These are phyloP conservation scores for Postia placenta DNA, from an alignment of 768 basidiomycete genomes.

Conservation along the genomic window DNA sequence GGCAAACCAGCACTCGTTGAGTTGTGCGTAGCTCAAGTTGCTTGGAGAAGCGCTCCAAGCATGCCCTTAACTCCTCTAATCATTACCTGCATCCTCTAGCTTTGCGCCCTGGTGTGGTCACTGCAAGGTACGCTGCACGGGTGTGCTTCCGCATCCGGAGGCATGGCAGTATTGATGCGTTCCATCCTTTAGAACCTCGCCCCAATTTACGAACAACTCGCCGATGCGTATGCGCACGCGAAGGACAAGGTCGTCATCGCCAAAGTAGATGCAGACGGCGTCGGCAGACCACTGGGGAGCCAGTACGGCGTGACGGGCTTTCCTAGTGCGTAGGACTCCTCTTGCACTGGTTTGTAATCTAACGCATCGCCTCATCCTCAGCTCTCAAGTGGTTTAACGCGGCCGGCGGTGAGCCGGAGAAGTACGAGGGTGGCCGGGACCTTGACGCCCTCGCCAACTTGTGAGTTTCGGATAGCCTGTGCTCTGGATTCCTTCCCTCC, in stretches of 20 bases:
- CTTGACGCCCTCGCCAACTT: slow-evolving; percentile 69
- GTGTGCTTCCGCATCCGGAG: neutral
- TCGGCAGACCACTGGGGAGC: slow-evolving; percentile 66
- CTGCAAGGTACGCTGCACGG: slow-evolving; percentile 60
- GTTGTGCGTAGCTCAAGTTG: slow-evolving; percentile 54
- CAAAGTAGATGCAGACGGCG: slow-evolving; percentile 91
- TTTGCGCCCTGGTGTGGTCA: slow-evolving; percentile 92
- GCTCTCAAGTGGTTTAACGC: slow-evolving; percentile 90
- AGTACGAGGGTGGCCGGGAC: slow-evolving; percentile 76
- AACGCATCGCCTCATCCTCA: slow-evolving; percentile 53
- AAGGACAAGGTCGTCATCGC: slow-evolving; percentile 85
- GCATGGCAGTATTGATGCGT: neutral
- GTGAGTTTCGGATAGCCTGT: slow-evolving; percentile 39
- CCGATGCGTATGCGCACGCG: slow-evolving; percentile 73
- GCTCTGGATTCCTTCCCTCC: too few species aligned
- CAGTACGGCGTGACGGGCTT: slow-evolving; percentile 79
- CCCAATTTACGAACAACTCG: slow-evolving; percentile 83
- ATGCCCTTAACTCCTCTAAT: neutral
- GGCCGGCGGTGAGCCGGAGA: slow-evolving; percentile 52
- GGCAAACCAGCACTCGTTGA: slow-evolving; percentile 85
- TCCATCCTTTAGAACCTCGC: slow-evolving; percentile 62
- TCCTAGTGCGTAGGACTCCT: slow-evolving; percentile 61
- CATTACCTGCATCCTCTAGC: slow-evolving; percentile 31
- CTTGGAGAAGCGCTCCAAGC: slow-evolving; percentile 5
- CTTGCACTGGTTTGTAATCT: slow-evolving; percentile 30